Percentiles rank a stretch among this genome's conserved stretches.
Conservation (phyloP, 768 basidiomycete genomes). For the Suillus luteus region DNA sequence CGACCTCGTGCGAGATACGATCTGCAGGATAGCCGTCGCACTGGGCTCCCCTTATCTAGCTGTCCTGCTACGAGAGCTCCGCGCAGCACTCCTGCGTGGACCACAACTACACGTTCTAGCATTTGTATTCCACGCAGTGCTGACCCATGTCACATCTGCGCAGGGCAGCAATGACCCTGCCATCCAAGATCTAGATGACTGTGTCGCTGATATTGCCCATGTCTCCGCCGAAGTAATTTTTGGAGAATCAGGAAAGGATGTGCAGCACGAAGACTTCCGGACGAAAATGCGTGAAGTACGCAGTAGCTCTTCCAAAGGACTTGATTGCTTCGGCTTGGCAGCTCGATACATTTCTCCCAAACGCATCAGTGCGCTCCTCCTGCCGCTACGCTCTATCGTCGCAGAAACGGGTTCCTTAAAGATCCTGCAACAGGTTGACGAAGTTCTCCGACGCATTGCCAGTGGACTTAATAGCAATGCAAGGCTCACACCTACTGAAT, state of each 20-base stretch:
- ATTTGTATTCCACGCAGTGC: constrained; percentile 76
- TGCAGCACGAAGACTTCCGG: constrained; percentile 86
- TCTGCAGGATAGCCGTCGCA: constrained; percentile 74
- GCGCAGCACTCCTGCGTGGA: constrained; percentile 83
- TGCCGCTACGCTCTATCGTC: constrained; percentile 82
- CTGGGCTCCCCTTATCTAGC: constrained; percentile 78
- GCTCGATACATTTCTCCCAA: constrained; percentile 77
- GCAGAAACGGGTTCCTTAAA: constrained; percentile 81
- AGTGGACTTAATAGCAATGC: constrained; percentile 84
- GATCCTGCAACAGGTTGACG: constrained; percentile 83
- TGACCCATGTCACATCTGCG: constrained; percentile 75
- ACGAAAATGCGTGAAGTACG: constrained; percentile 93
- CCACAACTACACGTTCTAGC: constrained; percentile 95
- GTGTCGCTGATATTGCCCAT: constrained; percentile 77
- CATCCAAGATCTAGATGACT: constrained; percentile 71
- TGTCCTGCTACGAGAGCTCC: constrained; percentile 73
- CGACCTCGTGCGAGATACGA: constrained; percentile 79
- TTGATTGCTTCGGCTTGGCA: constrained; percentile 83
- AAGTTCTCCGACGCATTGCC: constrained; percentile 81
- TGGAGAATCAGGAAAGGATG: constrained; percentile 90
- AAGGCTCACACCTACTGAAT: constrained; percentile 64
- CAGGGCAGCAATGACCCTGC: constrained; percentile 44
- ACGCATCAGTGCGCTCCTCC: constrained; percentile 73
- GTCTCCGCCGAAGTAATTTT: constrained; percentile 90
- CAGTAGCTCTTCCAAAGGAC: constrained; percentile 75